A percentile compares a stretch with the other conserved stretches of the same genome.
Evolutionary conservation across 805 yeast species (phyloP).

Genomic region (Teunomyces panamensis): DNA sequence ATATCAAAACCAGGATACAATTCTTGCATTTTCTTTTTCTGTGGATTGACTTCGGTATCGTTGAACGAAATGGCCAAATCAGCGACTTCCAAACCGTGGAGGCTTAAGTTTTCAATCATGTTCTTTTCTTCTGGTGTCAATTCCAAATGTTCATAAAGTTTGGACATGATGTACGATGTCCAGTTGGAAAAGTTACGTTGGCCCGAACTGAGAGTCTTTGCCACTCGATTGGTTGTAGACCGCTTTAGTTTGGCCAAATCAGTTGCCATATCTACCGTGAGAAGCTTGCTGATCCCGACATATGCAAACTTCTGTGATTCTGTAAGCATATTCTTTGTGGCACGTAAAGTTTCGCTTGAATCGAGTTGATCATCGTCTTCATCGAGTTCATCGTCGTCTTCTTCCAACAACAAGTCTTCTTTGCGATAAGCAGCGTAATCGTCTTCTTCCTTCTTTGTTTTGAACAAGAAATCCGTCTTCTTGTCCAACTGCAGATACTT

Average conservation of each 20-base stretch:
- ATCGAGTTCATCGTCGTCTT: slow-evolving; percentile 26
- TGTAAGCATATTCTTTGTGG: slow-evolving; percentile 76
- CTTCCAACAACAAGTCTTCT: slow-evolving; percentile 8
- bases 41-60: slow-evolving; percentile 14
- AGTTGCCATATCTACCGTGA: slow-evolving; percentile 77
- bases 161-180: slow-evolving; percentile 69
- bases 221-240: slow-evolving; percentile 51
- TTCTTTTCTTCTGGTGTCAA: slow-evolving; percentile 68
- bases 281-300: slow-evolving; percentile 76
- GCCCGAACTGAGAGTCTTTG: slow-evolving; percentile 59
- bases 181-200: slow-evolving; percentile 82
- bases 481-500: slow-evolving; percentile 53
- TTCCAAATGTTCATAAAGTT: slow-evolving; percentile 80
- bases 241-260: slow-evolving; percentile 60
- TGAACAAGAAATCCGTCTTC: slow-evolving; percentile 52
- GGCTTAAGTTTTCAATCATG: slow-evolving; percentile 84
- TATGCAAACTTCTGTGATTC: slow-evolving; percentile 91
- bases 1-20: slow-evolving; percentile 49
- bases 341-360: slow-evolving; percentile 64
- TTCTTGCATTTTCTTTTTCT: slow-evolving; percentile 5
- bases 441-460: slow-evolving; percentile 18
- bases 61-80: slow-evolving; percentile 69
- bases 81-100: slow-evolving; percentile 73
- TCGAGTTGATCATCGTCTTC: slow-evolving; percentile 39
- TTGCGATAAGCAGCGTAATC: slow-evolving; percentile 15